These are phyloP conservation scores for Schizochytrium sp. DNA, from an alignment of 108 stramenopile genomes.

Conservation along the genomic window DNA sequence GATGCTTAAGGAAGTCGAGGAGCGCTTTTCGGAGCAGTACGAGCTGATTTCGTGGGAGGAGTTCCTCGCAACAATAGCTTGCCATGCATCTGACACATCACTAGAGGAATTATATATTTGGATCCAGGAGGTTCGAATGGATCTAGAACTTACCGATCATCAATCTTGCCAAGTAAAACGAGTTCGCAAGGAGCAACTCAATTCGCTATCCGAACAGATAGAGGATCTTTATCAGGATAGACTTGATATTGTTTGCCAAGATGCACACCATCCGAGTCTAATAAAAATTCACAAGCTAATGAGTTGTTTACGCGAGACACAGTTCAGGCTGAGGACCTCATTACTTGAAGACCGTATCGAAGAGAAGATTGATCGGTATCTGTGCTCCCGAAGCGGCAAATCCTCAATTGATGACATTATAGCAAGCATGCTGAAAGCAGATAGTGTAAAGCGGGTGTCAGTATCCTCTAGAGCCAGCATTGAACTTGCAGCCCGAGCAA, in stretches of 20 bases:
- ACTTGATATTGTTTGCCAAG: background rate
- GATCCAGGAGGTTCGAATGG: background rate
- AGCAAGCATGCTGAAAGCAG: background rate
- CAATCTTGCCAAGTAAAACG: background rate
- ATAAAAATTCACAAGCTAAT: background rate
- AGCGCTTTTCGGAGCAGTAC: background rate
- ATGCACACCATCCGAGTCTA: background rate
- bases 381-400: background rate
- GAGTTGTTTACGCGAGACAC: background rate
- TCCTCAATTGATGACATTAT: background rate
- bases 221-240: background rate
- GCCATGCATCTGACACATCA: background rate
- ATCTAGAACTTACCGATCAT: background rate
- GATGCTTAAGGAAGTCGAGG: background rate
- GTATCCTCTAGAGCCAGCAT: background rate
- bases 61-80: background rate
- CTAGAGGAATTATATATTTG: background rate
- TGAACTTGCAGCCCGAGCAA: background rate
- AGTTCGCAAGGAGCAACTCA: conserved; percentile 1
- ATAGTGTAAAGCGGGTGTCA: background rate
- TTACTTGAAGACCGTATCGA: background rate
- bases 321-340: background rate
- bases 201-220: background rate
- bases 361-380: background rate
- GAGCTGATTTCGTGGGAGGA: background rate